A percentile compares a stretch with the other conserved stretches of the same genome.
phyloP scores from a whole-genome alignment of 805 yeast species.

The Cyberlindnera xylosilytica region DNA sequence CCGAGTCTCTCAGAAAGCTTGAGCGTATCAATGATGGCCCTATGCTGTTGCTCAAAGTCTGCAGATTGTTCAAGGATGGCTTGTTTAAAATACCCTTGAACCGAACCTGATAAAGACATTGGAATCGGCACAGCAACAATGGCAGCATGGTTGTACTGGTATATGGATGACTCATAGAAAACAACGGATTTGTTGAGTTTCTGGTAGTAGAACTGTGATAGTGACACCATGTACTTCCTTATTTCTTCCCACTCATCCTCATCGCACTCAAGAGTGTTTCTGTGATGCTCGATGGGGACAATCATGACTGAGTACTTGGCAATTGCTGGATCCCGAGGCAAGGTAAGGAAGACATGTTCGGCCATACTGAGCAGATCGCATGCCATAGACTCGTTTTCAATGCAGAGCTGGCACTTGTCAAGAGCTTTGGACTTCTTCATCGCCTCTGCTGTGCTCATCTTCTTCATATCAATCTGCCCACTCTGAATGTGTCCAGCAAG shows the following conservation, averaged over 20 bases:
- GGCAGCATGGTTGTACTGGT: constrained; percentile 34
- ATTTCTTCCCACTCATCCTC: constrained; percentile 45
- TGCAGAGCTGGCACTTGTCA: constrained; percentile 37
- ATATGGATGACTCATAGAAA: constrained; percentile 43
- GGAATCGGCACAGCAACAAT: constrained; percentile 45
- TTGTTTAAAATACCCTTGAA: constrained; percentile 41
- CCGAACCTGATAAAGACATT: constrained; percentile 22
- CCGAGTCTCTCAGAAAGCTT: constrained; percentile 22
- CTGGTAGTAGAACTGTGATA: constrained; percentile 38
- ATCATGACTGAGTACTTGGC: constrained; percentile 35
- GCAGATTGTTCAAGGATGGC: constrained; percentile 36
- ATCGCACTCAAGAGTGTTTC: constrained; percentile 39
- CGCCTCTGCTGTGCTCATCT: constrained; percentile 27
- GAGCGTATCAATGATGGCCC: constrained; percentile 37
- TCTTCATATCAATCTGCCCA: constrained; percentile 30
- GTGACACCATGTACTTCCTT: constrained; percentile 37
- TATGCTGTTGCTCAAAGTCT: constrained; percentile 38
- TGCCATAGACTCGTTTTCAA: constrained; percentile 26
- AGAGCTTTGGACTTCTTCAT: constrained; percentile 29
- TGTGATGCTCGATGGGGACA: constrained; percentile 39
- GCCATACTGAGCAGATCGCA: constrained; percentile 36
- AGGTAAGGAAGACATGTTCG: constrained; percentile 34
- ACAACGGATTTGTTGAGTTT: constrained; percentile 34
- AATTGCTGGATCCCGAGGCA: constrained; percentile 39
- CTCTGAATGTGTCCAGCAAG: constrained; percentile 32